Conservation (phyloP, 2,329 filamentous ascomycete genomes). For the Fulvia fulva region DNA sequence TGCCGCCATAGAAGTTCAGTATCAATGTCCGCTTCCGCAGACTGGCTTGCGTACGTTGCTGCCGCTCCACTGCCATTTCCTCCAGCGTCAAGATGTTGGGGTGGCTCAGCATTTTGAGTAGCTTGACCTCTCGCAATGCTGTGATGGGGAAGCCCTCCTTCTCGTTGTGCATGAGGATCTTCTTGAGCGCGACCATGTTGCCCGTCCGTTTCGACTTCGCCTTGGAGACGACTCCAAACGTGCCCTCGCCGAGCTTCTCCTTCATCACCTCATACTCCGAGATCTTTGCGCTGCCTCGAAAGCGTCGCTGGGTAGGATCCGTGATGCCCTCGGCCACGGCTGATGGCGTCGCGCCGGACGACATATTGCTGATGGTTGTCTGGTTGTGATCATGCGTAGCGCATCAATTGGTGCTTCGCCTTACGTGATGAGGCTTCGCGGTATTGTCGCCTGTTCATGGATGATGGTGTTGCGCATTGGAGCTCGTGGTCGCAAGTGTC, state of each 20-base stretch:
- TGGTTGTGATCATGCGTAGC: not conserved
- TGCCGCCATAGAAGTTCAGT: slow-evolving; percentile 5
- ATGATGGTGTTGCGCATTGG: slow-evolving; percentile 7
- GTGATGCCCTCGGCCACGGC: slow-evolving; percentile 32
- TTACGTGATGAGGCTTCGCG: not conserved
- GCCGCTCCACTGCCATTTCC: slow-evolving; percentile 93
- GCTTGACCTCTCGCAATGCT: slow-evolving; percentile 92
- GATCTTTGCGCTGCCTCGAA: slow-evolving; percentile 80
- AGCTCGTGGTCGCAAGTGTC: not conserved
- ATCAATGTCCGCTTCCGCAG: not conserved
- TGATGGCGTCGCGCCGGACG: slow-evolving; percentile 47
- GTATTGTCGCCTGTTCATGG: not conserved
- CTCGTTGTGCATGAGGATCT: slow-evolving; percentile 99
- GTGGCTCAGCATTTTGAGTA: slow-evolving; percentile 92
- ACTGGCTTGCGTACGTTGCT: slow-evolving; percentile 57
- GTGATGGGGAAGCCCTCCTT: slow-evolving; percentile 99
- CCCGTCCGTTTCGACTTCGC: slow-evolving; percentile 73
- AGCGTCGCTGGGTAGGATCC: slow-evolving; percentile 55
- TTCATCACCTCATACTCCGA: slow-evolving; percentile 72
- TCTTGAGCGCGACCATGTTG: slow-evolving; percentile 82
- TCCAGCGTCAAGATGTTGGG: slow-evolving; percentile 80
- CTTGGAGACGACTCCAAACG: slow-evolving; percentile 94
- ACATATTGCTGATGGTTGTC: slow-evolving; percentile 25
- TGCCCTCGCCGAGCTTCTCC: slow-evolving; percentile 83
- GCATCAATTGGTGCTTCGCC: not conserved